These are phyloP conservation scores for Botryobasidium botryosum DNA, from an alignment of 768 basidiomycete species.

Conservation along the genomic window DNA sequence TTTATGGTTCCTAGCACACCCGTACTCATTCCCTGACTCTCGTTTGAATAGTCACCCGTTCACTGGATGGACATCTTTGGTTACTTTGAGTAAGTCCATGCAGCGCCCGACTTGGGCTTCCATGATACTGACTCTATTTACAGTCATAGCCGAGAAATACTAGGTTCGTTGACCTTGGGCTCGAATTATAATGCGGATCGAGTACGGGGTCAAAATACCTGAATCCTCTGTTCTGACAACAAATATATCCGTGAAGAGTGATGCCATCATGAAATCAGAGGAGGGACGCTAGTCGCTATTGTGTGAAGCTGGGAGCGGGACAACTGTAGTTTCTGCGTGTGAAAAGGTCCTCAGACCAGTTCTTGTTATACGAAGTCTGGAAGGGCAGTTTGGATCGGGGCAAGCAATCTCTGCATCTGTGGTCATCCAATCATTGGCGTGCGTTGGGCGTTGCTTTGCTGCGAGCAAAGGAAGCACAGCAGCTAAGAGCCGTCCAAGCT, in stretches of 20 bases:
- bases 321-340: slow-evolving; percentile 37
- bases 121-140: background rate
- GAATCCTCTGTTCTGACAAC: too few relatives aligned
- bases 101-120: too few relatives aligned
- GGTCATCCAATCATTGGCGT: slow-evolving; percentile 49
- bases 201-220: too few relatives aligned
- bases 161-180: slow-evolving; percentile 16
- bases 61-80: slow-evolving; percentile 90
- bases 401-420: slow-evolving; percentile 49
- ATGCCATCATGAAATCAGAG: too few relatives aligned
- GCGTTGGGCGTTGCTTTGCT: slow-evolving; percentile 42
- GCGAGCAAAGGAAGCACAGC: slow-evolving; percentile 49
- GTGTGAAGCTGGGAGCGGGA: too few relatives aligned
- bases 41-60: slow-evolving; percentile 61
- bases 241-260: too few relatives aligned
- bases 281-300: too few relatives aligned
- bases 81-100: slow-evolving; percentile 58
- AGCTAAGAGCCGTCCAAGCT: background rate
- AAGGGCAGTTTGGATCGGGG: slow-evolving; percentile 49
- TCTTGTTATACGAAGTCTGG: slow-evolving; percentile 34
- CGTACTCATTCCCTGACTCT: slow-evolving; percentile 8
- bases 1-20: slow-evolving; percentile 4
- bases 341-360: slow-evolving; percentile 35
- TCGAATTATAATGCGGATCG: too few relatives aligned
- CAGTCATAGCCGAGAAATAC: slow-evolving; percentile 58